Percentiles rank a stretch among this genome's conserved stretches.
phyloP scores from a whole-genome alignment of 2,329 filamentous ascomycete species.

The Paecilomyces sp. region DNA sequence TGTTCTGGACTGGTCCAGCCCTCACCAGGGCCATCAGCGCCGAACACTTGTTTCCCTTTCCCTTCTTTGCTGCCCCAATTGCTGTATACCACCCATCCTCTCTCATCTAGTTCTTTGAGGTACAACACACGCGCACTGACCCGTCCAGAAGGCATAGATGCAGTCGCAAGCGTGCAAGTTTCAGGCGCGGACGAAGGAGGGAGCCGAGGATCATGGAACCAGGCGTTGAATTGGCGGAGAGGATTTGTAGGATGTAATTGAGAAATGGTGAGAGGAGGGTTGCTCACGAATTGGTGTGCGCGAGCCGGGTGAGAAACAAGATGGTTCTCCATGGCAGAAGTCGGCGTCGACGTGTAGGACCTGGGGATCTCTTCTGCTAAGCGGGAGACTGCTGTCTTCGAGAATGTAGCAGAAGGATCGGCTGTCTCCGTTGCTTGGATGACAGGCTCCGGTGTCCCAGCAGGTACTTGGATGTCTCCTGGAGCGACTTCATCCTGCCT shows the following conservation, averaged over 20 bases:
- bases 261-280: slow-evolving; percentile 34
- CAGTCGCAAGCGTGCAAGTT: slow-evolving; percentile 81
- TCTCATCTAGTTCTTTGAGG: slow-evolving; percentile 81
- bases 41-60: slow-evolving; percentile 36
- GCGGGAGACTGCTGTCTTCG: slow-evolving; percentile 2
- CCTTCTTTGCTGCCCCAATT: slow-evolving; percentile 71
- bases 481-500: slow-evolving; percentile 29
- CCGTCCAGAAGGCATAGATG: slow-evolving; percentile 71
- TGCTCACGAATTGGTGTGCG: slow-evolving; percentile 36
- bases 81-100: slow-evolving; percentile 84
- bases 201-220: slow-evolving; percentile 71
- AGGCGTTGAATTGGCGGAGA: slow-evolving; percentile 76
- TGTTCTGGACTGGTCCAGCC: slow-evolving; percentile 7
- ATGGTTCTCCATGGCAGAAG: slow-evolving; percentile 23
- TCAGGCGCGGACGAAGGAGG: slow-evolving; percentile 67
- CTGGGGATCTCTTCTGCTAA: slow-evolving; percentile 9
- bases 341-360: slow-evolving; percentile 29
- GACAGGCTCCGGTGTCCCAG: slow-evolving; percentile 9
- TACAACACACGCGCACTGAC: slow-evolving; percentile 85
- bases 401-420: slow-evolving; percentile 6
- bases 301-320: slow-evolving; percentile 31
- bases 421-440: slow-evolving; percentile 8
- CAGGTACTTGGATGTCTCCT: slow-evolving; percentile 28
- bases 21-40: slow-evolving; percentile 9
- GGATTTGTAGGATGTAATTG: slow-evolving; percentile 47